A percentile compares a stretch with the other conserved stretches of the same genome.
Conservation (phyloP, 805 yeast species). For the Yamadazyma laniorum region DNA sequence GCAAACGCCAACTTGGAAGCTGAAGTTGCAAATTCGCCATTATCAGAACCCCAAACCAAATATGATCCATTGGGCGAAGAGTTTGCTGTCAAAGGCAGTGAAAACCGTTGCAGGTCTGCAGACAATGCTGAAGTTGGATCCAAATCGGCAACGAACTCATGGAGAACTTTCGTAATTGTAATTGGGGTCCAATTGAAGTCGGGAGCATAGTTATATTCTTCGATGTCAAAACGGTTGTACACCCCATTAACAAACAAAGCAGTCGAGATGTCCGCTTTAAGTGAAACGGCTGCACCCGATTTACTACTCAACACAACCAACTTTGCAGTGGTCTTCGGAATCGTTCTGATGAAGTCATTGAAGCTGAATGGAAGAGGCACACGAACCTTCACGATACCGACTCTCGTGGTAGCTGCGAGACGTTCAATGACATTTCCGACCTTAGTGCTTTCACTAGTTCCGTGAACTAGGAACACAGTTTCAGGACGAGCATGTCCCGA, state of each 20-base stretch:
- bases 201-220: slow-evolving; percentile 53
- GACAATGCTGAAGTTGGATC: slow-evolving; percentile 27
- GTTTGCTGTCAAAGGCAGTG: slow-evolving; percentile 29
- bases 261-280: slow-evolving; percentile 73
- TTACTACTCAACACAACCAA: slow-evolving; percentile 54
- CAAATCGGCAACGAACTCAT: slow-evolving; percentile 36
- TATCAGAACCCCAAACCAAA: slow-evolving; percentile 70
- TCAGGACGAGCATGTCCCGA: slow-evolving; percentile 60
- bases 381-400: slow-evolving; percentile 70
- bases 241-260: slow-evolving; percentile 56
- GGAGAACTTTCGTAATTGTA: slow-evolving; percentile 49
- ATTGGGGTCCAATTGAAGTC: slow-evolving; percentile 56
- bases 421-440: slow-evolving; percentile 45
- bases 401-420: slow-evolving; percentile 32
- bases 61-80: slow-evolving; percentile 45
- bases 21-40: slow-evolving; percentile 50
- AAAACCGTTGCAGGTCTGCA: background rate
- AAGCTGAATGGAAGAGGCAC: slow-evolving; percentile 79
- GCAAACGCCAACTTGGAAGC: slow-evolving; percentile 68
- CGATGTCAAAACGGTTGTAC: slow-evolving; percentile 37
- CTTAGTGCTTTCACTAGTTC: slow-evolving; percentile 62
- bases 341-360: slow-evolving; percentile 51
- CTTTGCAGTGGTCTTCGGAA: slow-evolving; percentile 58
- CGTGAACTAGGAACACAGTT: slow-evolving; percentile 79
- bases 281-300: slow-evolving; percentile 34